These are phyloP conservation scores for Exophiala alcalophila DNA, from an alignment of 2,329 filamentous ascomycete species.

Conservation along the genomic window DNA sequence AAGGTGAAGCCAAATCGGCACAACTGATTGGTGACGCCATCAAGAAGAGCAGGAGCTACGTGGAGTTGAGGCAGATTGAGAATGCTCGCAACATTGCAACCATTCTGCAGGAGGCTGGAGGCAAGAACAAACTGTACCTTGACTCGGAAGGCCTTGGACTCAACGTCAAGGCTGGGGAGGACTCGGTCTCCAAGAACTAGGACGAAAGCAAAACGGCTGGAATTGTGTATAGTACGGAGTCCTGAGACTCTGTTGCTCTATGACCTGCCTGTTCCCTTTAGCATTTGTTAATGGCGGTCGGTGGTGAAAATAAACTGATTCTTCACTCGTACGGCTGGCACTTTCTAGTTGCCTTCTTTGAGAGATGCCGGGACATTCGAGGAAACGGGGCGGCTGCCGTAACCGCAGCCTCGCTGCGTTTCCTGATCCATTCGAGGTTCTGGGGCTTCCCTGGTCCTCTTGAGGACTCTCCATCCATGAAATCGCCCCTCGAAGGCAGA, in stretches of 20 bases:
- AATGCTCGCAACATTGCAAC: conserved; percentile 87
- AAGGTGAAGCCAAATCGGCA: conserved; percentile 97
- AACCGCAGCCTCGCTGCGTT: too few species aligned
- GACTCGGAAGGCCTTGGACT: conserved; percentile 87
- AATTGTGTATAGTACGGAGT: conserved; percentile 7
- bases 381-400: too few species aligned
- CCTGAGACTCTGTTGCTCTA: neutral
- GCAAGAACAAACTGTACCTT: conserved; percentile 90
- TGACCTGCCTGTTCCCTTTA: conserved; percentile 1
- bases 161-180: conserved; percentile 61
- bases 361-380: too few species aligned
- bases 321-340: conserved; percentile 26
- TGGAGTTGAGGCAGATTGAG: conserved; percentile 97
- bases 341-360: too few species aligned
- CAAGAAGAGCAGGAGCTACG: conserved; percentile 98
- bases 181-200: conserved; percentile 14
- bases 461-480: too few species aligned
- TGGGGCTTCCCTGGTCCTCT: too few species aligned
- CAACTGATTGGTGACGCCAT: conserved; percentile 98
- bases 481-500: too few species aligned
- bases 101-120: conserved; percentile 78
- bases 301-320: conserved; percentile 29
- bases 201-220: neutral
- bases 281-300: conserved; percentile 20
- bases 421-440: too few species aligned